Conservation (phyloP, 139 green algal species). For the Chlamydomonas incerta region DNA sequence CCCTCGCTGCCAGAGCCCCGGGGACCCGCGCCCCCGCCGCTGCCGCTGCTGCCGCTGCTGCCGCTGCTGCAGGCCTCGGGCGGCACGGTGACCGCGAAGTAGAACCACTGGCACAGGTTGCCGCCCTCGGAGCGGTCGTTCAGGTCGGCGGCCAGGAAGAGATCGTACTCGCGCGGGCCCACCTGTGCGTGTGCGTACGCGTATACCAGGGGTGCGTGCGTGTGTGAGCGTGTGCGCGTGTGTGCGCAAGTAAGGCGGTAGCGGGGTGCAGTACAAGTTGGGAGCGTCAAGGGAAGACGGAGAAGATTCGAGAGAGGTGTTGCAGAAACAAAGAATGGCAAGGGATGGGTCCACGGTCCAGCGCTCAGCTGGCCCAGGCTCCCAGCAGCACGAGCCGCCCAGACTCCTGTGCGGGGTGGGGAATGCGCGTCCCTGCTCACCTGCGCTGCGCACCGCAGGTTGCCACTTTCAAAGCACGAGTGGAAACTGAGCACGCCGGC, state of each 20-base stretch:
- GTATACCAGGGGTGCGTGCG: too few relatives aligned
- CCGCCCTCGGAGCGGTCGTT: constrained; percentile 59
- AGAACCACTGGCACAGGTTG: constrained; percentile 56
- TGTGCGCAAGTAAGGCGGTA: too few relatives aligned
- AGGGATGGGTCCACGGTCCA: not conserved
- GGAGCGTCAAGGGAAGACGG: too few relatives aligned
- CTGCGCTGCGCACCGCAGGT: constrained; percentile 57
- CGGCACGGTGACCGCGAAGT: constrained; percentile 41
- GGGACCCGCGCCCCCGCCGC: not conserved
- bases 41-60: not conserved
- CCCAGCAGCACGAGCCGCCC: too few relatives aligned
- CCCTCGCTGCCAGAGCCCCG: too few relatives aligned
- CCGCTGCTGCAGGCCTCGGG: constrained; percentile 15
- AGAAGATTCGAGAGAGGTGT: too few relatives aligned
- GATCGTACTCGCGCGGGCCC: constrained; percentile 76
- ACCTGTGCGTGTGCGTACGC: constrained; percentile 53
- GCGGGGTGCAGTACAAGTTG: too few relatives aligned
- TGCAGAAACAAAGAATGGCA: not conserved
- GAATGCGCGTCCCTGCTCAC: too few relatives aligned
- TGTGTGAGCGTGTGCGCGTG: too few relatives aligned
- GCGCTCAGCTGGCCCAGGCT: not conserved
- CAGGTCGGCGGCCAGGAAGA: constrained; percentile 71
- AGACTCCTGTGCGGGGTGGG: too few relatives aligned
- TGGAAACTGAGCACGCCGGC: constrained; percentile 36
- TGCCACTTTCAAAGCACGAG: constrained; percentile 54